Evolutionary conservation across 345 rosid genomes (phyloP).

Genomic region (Syzygium aromaticum): DNA sequence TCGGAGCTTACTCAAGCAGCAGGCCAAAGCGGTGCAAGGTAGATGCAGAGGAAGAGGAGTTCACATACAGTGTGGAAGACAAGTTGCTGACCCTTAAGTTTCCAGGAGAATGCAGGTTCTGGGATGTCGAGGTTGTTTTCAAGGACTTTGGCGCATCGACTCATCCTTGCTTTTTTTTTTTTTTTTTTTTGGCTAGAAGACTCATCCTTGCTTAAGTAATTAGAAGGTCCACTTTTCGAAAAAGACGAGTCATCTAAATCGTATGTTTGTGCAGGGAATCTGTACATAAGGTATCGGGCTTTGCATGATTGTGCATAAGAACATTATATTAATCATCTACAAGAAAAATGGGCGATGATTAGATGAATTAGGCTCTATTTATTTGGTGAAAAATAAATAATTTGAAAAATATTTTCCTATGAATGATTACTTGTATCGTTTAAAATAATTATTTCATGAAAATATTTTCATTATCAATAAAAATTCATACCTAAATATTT

Average conservation of each 20-base stretch:
- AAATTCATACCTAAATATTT: no score
- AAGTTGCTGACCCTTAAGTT: constrained; percentile 33
- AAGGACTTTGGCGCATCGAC: not conserved
- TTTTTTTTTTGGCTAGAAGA: no score
- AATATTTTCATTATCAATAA: no score
- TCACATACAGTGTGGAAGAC: constrained; percentile 25
- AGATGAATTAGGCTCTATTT: no score
- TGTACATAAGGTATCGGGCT: not conserved
- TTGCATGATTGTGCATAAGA: not conserved
- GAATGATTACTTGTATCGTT: no score
- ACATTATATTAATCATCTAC: not conserved
- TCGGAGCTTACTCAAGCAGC: constrained; percentile 35
- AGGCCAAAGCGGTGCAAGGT: constrained; percentile 33
- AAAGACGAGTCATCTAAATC: not conserved
- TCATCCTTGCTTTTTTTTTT: not conserved
- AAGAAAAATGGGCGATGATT: no score
- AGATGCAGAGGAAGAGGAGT: constrained; percentile 33
- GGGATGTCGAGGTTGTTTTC: constrained; percentile 26
- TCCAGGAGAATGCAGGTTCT: constrained; percentile 13
- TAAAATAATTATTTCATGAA: no score
- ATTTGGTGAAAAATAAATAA: no score
- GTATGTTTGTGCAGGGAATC: not conserved
- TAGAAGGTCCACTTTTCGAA: not conserved
- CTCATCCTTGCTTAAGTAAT: not conserved
- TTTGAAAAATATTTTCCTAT: no score